Evolutionary conservation across 2,329 filamentous ascomycete species (phyloP).

Genomic region (Pseudogymnoascus sp.): DNA sequence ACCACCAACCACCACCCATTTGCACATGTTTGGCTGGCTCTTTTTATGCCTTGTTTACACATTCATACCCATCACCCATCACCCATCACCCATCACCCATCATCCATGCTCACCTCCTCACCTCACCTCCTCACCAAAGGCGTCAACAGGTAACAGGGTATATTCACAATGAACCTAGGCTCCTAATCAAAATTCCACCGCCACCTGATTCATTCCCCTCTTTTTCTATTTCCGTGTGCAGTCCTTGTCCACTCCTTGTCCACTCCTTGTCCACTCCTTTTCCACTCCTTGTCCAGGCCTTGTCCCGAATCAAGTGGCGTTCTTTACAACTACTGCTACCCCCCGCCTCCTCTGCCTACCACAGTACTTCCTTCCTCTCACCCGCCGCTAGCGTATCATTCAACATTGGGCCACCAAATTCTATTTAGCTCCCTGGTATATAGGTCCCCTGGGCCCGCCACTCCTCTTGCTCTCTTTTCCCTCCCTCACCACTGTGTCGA

Average conservation of each 20-base stretch:
- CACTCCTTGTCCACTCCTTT: not conserved
- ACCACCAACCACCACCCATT: not conserved
- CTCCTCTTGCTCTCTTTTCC: not conserved
- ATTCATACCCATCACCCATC: no score
- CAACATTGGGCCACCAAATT: conserved; percentile 2
- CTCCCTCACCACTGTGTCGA: not conserved
- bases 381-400: conserved; percentile 5
- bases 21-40: not conserved
- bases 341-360: not conserved
- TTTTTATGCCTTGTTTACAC: not conserved
- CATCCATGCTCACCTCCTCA: not conserved
- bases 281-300: not conserved
- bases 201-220: not conserved
- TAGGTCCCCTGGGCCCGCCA: not conserved
- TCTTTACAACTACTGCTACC: not conserved
- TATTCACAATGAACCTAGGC: not conserved
- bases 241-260: not conserved
- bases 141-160: not conserved
- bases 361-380: conserved; percentile 3
- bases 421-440: conserved; percentile 7
- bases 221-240: not conserved
- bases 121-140: not conserved
- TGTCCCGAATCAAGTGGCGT: not conserved
- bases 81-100: no score
- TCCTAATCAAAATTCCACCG: not conserved